Evolutionary conservation across 257 asterid genomes (phyloP), one percentile per base, ranked within the genome.

Genomic region (Sherardia arvensis): DNA sequence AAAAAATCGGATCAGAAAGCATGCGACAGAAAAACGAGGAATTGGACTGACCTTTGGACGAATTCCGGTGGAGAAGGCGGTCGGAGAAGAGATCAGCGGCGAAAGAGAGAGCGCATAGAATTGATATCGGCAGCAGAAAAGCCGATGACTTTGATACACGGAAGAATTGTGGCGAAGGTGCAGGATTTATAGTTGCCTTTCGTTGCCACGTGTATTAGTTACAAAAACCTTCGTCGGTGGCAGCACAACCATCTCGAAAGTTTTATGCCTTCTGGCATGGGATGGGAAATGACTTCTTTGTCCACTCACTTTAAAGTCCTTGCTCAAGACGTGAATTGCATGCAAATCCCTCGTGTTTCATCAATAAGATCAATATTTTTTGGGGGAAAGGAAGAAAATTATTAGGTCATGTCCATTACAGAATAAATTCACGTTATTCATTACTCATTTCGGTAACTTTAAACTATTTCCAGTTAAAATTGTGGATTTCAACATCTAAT

Each of bases 1-100:
- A 32, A 38, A 30, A 49, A 36, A 67, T 75, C 71, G 48, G 71
- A 85, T 79, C 76, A 65, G 62, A 68, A 15, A n/a, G 62, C 58
- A 69, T 7, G 62, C 56, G 17, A 18, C 27, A 61, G 34, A 53
- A 38, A 43, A 51, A 11, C 11, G 32, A 59, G 9, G 14, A 47
- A 48, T 25, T n/a, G 26, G 4, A 72, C 81, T 69, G 54, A 72
- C 81, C 78, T 72, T 51, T 5, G 7, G 7, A 33, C 4, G 54
- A 57, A 51, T 53, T 32, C 4, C 33, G 68, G 65, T 66, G 26
- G 43, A 25, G 11, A 36, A 14, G 9, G 58, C 22, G 56, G 2
- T 20, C 11, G 36, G 2, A 17, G 20, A 11, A 1, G 63, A 49
- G 71, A 66, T 32, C 5, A 62, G 27, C 38, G 21, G 45, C n/a